phyloP scores from a whole-genome alignment of 2,329 filamentous ascomycete species.

The Geosmithia flava region DNA sequence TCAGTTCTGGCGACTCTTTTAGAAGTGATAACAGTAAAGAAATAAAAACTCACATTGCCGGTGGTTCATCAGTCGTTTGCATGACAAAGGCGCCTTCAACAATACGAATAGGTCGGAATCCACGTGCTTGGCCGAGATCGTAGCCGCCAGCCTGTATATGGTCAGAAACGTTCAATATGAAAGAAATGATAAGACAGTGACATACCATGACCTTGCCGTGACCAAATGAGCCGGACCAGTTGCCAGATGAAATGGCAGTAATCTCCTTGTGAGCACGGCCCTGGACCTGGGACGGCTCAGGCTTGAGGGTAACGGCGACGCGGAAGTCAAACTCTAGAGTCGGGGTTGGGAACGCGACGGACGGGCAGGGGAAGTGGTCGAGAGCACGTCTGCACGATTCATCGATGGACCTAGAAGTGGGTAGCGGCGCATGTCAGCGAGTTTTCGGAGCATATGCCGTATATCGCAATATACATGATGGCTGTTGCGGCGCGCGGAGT shows the following conservation, averaged over 20 bases:
- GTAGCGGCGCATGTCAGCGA: background rate
- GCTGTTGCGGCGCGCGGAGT: no score
- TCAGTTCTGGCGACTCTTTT: background rate
- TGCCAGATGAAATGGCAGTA: constrained; percentile 32
- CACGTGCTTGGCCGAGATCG: constrained; percentile 26
- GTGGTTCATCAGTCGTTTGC: constrained; percentile 31
- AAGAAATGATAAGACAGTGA: constrained; percentile 1
- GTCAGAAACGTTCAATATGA: background rate
- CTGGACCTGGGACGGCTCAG: constrained; percentile 27
- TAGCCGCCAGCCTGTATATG: constrained; percentile 23
- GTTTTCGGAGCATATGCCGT: no score
- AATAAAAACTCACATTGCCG: constrained; percentile 24
- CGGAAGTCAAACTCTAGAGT: constrained; percentile 36
- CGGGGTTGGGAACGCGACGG: constrained; percentile 30
- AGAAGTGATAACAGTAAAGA: background rate
- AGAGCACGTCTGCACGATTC: constrained; percentile 23
- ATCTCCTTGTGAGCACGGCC: constrained; percentile 32
- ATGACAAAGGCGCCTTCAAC: constrained; percentile 37
- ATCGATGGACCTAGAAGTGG: constrained; percentile 12
- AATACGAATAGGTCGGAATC: constrained; percentile 26
- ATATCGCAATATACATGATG: no score
- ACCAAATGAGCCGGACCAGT: constrained; percentile 35
- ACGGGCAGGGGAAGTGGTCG: constrained; percentile 27
- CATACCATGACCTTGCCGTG: constrained; percentile 32
- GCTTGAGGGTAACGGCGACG: constrained; percentile 31